Conservation (phyloP, 2,329 filamentous ascomycete genomes). For the Aspergillus ustus region DNA sequence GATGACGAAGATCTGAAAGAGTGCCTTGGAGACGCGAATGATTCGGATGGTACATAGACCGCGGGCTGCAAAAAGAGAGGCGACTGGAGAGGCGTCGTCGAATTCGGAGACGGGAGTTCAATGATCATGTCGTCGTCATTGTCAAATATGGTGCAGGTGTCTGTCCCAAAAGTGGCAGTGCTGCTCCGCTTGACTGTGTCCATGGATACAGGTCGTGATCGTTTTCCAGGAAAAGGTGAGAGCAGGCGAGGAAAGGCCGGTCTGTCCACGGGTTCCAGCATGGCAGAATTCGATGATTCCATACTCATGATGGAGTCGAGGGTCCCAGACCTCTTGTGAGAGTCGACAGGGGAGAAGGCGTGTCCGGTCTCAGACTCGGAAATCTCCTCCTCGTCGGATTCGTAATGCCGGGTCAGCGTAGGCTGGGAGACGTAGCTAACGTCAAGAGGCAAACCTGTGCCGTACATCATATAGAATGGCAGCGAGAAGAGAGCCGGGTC, state of each 20-base stretch:
- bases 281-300: constrained; percentile 17
- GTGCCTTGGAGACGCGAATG: constrained; percentile 21
- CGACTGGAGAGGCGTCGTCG: constrained; percentile 32
- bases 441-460: constrained; percentile 30
- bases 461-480: constrained; percentile 29
- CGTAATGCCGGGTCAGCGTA: constrained; percentile 39
- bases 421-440: constrained; percentile 38
- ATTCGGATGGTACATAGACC: constrained; percentile 35
- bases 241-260: constrained; percentile 22
- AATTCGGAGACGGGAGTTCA: constrained; percentile 37
- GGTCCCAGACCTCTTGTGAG: constrained; percentile 27
- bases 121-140: constrained; percentile 34
- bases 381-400: constrained; percentile 45
- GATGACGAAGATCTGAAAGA: constrained; percentile 32
- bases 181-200: constrained; percentile 42
- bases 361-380: constrained; percentile 42
- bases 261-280: constrained; percentile 29
- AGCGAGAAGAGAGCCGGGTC: neutral
- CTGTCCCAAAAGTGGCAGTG: constrained; percentile 35
- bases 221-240: constrained; percentile 30
- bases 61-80: constrained; percentile 35
- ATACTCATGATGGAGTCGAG: constrained; percentile 39
- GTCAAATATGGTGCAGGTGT: constrained; percentile 33
- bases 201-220: constrained; percentile 39
- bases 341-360: constrained; percentile 38